Conservation (phyloP, 2,329 filamentous ascomycete genomes). For the Ceratocystis colombiana region DNA sequence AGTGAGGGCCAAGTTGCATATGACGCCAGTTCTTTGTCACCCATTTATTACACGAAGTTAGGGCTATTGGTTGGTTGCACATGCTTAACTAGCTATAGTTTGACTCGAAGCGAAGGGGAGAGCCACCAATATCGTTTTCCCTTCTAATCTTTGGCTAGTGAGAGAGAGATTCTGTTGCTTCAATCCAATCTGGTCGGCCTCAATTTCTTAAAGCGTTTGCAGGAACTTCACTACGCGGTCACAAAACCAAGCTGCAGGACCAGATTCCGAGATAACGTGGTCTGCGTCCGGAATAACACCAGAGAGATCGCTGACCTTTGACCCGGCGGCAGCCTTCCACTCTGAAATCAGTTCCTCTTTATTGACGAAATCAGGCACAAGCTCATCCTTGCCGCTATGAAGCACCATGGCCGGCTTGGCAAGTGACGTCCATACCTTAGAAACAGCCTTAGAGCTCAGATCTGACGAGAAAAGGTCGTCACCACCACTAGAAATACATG, state of each 20-base stretch:
- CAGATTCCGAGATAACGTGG: conserved; percentile 41
- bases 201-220: conserved; percentile 27
- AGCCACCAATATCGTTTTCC: background rate
- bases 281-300: conserved; percentile 44
- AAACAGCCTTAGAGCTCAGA: conserved; percentile 47
- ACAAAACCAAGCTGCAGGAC: conserved; percentile 42
- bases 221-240: conserved; percentile 41
- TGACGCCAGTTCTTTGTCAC: too few relatives aligned
- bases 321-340: conserved; percentile 44
- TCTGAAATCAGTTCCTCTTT: conserved; percentile 46
- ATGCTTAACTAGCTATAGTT: too few relatives aligned
- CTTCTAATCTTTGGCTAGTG: background rate
- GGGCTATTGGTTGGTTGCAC: too few relatives aligned
- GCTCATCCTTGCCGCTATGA: conserved; percentile 56
- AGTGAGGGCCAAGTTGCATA: too few relatives aligned
- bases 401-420: conserved; percentile 54
- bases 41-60: too few relatives aligned
- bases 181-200: too few relatives aligned
- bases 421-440: conserved; percentile 54
- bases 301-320: conserved; percentile 42
- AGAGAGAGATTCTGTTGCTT: background rate
- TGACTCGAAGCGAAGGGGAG: background rate
- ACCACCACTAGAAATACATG: conserved; percentile 44
- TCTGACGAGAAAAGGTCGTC: conserved; percentile 84
- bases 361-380: conserved; percentile 49